Conservation (phyloP, 495 filamentous ascomycete species). For the Amniculicola lignicola region DNA sequence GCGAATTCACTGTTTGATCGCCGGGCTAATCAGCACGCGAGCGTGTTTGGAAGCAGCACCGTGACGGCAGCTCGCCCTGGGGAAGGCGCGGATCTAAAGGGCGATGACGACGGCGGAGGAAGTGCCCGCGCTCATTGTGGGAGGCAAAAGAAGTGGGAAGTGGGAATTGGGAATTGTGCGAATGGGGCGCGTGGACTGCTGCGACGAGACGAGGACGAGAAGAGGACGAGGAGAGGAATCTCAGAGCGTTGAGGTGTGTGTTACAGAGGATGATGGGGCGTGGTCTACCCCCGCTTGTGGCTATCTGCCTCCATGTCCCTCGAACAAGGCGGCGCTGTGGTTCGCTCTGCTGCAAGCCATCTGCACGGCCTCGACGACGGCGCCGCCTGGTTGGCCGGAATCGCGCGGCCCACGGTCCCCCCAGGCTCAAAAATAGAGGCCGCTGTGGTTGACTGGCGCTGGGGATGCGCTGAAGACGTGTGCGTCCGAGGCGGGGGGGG, state of each 20-base stretch:
- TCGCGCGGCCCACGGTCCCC: neutral
- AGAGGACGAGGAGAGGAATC: neutral
- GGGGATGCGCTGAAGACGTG: no score
- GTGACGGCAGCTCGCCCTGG: conserved; percentile 5
- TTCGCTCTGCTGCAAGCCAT: conserved; percentile 16
- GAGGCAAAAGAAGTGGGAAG: neutral
- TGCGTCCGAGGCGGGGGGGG: no score
- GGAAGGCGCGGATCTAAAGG: conserved; percentile 20
- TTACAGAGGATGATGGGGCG: conserved; percentile 10
- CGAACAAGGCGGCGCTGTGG: conserved; percentile 20
- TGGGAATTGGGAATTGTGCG: neutral
- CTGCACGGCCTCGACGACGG: conserved; percentile 6
- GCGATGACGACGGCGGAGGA: conserved; percentile 4
- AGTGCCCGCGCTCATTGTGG: neutral
- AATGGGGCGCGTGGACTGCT: neutral
- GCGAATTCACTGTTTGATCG: no score
- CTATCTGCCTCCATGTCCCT: conserved; percentile 15
- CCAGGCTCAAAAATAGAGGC: conserved; percentile 6
- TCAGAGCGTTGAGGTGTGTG: neutral
- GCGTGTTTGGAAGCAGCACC: conserved; percentile 6
- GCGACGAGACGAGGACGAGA: neutral
- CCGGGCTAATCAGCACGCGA: conserved; percentile 31
- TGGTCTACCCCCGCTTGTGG: conserved; percentile 18
- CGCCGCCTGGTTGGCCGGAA: conserved; percentile 6
- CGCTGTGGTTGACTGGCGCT: no score